These are phyloP conservation scores for Sarocladium oryzae DNA, from an alignment of 2,329 filamentous ascomycete species.

Conservation along the genomic window DNA sequence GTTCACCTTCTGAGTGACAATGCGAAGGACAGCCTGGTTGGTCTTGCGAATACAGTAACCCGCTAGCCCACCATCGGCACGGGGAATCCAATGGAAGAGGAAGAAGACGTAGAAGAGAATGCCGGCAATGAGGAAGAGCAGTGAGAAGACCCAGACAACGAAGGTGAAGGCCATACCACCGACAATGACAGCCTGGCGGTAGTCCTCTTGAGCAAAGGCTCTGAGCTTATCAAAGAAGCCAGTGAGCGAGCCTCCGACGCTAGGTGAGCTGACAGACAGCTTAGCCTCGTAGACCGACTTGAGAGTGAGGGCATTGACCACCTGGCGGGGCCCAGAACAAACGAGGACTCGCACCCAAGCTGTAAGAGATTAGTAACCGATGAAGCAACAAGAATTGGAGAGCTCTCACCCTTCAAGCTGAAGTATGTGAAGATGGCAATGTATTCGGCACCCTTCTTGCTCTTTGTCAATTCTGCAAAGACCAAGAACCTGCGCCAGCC, in stretches of 20 bases:
- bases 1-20: conserved; percentile 82
- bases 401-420: conserved; percentile 52
- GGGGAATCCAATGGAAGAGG: conserved; percentile 86
- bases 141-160: conserved; percentile 79
- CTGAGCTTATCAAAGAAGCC: conserved; percentile 82
- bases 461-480: conserved; percentile 84
- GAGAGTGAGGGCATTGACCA: conserved; percentile 82
- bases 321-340: conserved; percentile 87
- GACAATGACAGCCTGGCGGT: conserved; percentile 74
- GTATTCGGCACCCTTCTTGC: conserved; percentile 85
- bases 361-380: conserved; percentile 25
- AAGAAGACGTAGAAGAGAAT: conserved; percentile 79
- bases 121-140: conserved; percentile 68
- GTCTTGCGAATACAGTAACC: conserved; percentile 90
- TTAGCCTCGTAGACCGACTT: conserved; percentile 75
- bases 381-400: neutral
- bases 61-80: conserved; percentile 69
- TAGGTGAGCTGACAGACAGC: conserved; percentile 48
- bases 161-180: conserved; percentile 90
- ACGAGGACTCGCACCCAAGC: conserved; percentile 84
- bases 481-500: conserved; percentile 91
- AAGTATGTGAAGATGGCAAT: conserved; percentile 90
- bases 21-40: conserved; percentile 74
- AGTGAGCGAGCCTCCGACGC: conserved; percentile 56
- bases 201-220: conserved; percentile 64